Evolutionary conservation across 2,329 filamentous ascomycete genomes (phyloP), one percentile per base, ranked within the genome.

Genomic region (Fusarium marasasianum): DNA sequence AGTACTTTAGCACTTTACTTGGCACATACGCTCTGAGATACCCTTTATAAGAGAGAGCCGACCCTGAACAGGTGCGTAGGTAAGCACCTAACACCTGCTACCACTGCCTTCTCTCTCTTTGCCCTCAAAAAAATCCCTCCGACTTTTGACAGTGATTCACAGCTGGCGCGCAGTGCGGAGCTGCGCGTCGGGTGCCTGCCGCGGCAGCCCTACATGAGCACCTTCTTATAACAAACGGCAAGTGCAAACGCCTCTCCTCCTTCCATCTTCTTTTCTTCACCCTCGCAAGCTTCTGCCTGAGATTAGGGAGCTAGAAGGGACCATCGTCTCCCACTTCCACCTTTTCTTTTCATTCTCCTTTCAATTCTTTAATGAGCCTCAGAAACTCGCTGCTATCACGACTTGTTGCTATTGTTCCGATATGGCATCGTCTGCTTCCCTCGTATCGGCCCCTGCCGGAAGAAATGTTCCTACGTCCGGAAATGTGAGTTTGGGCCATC

Each of bases 111-210:
- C 38, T 15, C 24, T 6, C 15, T 22, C 24, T 43, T 53, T 35
- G 13, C 43, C 37, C 43, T 47, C 4, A 7, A 47, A 22, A n/a
- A 12, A 20, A 22, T 26, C 38, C 22, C 31, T 38, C 33, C 15
- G 7, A 37, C 14, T 20, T 43, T 56, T 38, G 38, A 18, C 50
- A 33, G 63, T 74, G 67, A 69, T 61, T 69, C 71, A 74, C 58
- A 47, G 57, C 38, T 43, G 57, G 43, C n/a, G 17, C 31, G 40
- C 44, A 67, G 47, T 57, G 66, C 18, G 14, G 24, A 38, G 33
- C 24, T n/a, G 51, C 51, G 51, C 35, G 35, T 29, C 35, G 35
- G 35, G 51, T n/a, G 24, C 51, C 35, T 54, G 24, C 48, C n/a
- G n/a, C n/a, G n/a, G 50, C 3, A 37, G 50, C 50, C 31, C n/a